phyloP scores from a whole-genome alignment of 2,329 filamentous ascomycete genomes.

The Diaporthe vexans region DNA sequence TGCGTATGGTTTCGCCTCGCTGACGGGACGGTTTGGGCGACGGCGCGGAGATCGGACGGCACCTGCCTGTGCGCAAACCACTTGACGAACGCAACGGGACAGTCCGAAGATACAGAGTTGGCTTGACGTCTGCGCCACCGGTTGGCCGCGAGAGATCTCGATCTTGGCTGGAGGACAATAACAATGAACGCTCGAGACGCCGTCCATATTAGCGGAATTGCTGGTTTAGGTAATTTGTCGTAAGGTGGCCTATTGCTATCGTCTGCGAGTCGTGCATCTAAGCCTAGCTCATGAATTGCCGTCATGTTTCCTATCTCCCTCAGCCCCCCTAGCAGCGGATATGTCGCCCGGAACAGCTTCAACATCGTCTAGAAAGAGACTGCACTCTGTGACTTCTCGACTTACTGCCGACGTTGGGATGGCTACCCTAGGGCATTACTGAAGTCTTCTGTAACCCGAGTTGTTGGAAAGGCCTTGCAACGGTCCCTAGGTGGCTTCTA shows the following conservation, averaged over 20 bases:
- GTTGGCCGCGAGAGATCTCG: not conserved
- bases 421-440: not conserved
- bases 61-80: not conserved
- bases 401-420: not conserved
- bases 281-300: too few relatives aligned
- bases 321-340: too few relatives aligned
- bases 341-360: not conserved
- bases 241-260: not conserved
- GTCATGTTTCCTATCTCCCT: not conserved
- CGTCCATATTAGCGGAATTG: not conserved
- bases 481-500: not conserved
- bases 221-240: not conserved
- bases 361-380: not conserved
- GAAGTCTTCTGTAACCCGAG: not conserved
- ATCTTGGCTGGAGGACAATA: not conserved
- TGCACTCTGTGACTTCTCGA: not conserved
- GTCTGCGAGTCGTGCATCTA: not conserved
- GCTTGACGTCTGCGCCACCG: not conserved
- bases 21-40: not conserved
- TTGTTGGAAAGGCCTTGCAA: not conserved
- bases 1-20: not conserved
- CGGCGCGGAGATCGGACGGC: slow-evolving; percentile 27
- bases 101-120: not conserved
- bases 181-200: slow-evolving; percentile 5
- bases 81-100: not conserved